Evolutionary conservation across 1,139 yeast genomes (phyloP).

Genomic region (Candida tropicalis): DNA sequence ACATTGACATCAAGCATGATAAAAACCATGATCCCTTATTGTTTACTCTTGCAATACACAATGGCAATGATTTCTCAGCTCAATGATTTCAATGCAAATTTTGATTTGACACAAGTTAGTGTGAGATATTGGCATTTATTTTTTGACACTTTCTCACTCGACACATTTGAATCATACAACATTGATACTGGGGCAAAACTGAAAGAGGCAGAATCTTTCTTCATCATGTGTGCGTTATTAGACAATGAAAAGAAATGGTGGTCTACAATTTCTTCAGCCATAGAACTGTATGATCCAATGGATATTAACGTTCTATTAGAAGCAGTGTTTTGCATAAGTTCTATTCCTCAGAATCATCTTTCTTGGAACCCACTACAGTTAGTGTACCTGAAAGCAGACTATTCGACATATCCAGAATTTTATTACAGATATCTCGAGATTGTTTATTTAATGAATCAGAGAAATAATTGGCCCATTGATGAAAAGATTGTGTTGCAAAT

Average conservation of each 20-base stretch:
- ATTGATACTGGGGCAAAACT: slow-evolving; percentile 7
- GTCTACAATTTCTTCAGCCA: slow-evolving; percentile 8
- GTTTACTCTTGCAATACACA: slow-evolving; percentile 25
- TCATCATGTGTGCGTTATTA: slow-evolving; percentile 12
- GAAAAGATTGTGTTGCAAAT: slow-evolving; percentile 35
- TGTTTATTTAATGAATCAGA: slow-evolving; percentile 29
- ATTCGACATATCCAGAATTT: slow-evolving; percentile 13
- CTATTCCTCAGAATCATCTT: slow-evolving; percentile 5
- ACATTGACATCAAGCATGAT: slow-evolving; percentile 3
- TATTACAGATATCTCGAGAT: slow-evolving; percentile 34
- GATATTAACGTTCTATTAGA: slow-evolving; percentile 13
- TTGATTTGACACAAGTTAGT: slow-evolving; percentile 1
- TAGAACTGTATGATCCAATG: slow-evolving; percentile 9
- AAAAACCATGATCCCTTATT: slow-evolving; percentile 23
- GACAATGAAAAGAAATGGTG: slow-evolving; percentile 13
- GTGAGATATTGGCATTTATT: slow-evolving; percentile 18
- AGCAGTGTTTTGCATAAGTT: slow-evolving; percentile 18
- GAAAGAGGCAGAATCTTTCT: slow-evolving; percentile 17
- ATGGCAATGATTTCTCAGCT: slow-evolving; percentile 14
- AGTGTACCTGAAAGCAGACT: slow-evolving; percentile 12
- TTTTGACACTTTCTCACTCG: slow-evolving; percentile 14
- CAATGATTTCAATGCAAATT: not conserved
- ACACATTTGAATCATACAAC: slow-evolving; percentile 11
- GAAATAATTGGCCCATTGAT: slow-evolving; percentile 39
- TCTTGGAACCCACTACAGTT: slow-evolving; percentile 16